These are phyloP conservation scores for Mycena amicta DNA, from an alignment of 768 basidiomycete species.

Conservation along the genomic window DNA sequence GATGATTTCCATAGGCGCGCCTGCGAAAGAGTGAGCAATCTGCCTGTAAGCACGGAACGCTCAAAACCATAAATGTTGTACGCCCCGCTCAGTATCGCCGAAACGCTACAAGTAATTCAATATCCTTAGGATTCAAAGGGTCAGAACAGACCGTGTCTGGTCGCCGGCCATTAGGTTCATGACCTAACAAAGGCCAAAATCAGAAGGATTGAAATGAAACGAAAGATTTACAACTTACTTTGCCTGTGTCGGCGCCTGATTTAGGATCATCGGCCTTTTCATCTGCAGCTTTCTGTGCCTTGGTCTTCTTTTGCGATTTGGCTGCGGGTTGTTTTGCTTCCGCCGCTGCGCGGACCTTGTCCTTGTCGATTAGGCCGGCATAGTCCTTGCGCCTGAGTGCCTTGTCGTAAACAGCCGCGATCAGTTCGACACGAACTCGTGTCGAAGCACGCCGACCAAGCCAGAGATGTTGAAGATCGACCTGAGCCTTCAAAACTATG, in stretches of 20 bases:
- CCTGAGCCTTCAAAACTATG: slow-evolving; percentile 55
- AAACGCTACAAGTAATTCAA: slow-evolving; percentile 13
- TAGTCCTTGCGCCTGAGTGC: slow-evolving; percentile 82
- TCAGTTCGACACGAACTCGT: slow-evolving; percentile 75
- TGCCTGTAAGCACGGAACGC: too few relatives aligned
- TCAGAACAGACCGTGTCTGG: too few relatives aligned
- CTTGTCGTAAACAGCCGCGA: slow-evolving; percentile 89
- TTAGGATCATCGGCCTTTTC: slow-evolving; percentile 56
- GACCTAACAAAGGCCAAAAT: too few relatives aligned
- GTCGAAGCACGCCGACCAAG: slow-evolving; percentile 75
- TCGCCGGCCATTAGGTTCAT: slow-evolving; percentile 87
- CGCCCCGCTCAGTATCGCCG: slow-evolving; percentile 12
- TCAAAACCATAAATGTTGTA: slow-evolving; percentile 26
- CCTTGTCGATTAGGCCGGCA: slow-evolving; percentile 64
- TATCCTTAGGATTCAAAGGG: too few relatives aligned
- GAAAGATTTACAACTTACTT: too few relatives aligned
- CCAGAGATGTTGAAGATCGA: slow-evolving; percentile 80
- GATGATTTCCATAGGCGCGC: slow-evolving; percentile 59
- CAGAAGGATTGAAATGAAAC: too few relatives aligned
- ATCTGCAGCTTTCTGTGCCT: slow-evolving; percentile 6
- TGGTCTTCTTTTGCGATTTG: not conserved
- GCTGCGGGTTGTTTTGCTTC: not conserved
- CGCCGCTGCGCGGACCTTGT: slow-evolving; percentile 18
- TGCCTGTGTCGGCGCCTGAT: slow-evolving; percentile 84
- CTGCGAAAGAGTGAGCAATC: not conserved